A percentile compares a stretch with the other conserved stretches of the same genome.
Evolutionary conservation across 306 rosid species (phyloP).

Genomic region (Parietaria judaica): DNA sequence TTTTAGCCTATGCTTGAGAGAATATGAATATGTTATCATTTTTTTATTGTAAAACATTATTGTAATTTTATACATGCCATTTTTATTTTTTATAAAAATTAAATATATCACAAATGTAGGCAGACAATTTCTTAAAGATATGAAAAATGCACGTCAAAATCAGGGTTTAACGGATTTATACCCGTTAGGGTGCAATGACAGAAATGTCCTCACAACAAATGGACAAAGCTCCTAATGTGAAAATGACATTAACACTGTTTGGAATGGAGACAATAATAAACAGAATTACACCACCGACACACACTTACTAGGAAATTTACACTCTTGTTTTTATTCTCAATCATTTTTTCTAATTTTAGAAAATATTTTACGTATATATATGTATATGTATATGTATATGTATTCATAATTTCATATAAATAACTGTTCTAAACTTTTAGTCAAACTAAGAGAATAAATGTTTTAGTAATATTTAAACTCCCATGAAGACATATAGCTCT

Average conservation of each 20-base stretch:
- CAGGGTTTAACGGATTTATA: conserved; percentile 16
- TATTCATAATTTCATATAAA: no score
- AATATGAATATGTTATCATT: not conserved
- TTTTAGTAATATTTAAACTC: no score
- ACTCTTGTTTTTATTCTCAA: conserved; percentile 1
- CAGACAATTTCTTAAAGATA: not conserved
- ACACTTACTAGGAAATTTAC: conserved; percentile 1
- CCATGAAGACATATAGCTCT: no score
- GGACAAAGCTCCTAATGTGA: conserved; percentile 17
- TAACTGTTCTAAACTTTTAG: no score
- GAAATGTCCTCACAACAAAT: conserved; percentile 7
- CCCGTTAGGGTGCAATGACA: conserved; percentile 30
- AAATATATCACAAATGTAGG: not conserved
- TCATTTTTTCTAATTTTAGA: not conserved
- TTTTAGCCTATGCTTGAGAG: not conserved
- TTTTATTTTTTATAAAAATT: not conserved
- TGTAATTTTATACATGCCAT: not conserved
- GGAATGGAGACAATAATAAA: not conserved
- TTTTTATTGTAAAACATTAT: not conserved
- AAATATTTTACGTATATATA: not conserved
- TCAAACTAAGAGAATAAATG: no score
- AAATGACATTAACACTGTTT: not conserved
- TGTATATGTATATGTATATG: not conserved
- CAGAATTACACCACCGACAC: conserved; percentile 19
- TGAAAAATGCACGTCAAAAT: not conserved